Evolutionary conservation across 805 yeast genomes (phyloP).

Genomic region (Barnettozyma pratensis): DNA sequence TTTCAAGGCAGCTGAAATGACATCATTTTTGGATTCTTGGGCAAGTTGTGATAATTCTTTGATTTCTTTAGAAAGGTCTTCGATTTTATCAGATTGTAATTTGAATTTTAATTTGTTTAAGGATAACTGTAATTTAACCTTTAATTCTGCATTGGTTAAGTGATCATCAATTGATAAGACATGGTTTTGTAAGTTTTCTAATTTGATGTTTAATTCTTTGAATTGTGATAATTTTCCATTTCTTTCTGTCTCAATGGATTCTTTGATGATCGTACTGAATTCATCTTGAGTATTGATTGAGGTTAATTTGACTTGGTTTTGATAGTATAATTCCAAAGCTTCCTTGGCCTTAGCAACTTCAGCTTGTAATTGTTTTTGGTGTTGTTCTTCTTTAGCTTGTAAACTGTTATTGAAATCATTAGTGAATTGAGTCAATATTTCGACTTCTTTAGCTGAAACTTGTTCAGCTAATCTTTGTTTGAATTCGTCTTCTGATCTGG

Average conservation of each 20-base stretch:
- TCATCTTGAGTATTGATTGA: conserved; percentile 65
- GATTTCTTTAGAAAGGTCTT: conserved; percentile 26
- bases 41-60: conserved; percentile 27
- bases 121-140: conserved; percentile 39
- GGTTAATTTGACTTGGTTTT: conserved; percentile 63
- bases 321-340: conserved; percentile 63
- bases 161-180: conserved; percentile 36
- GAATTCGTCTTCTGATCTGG: conserved; percentile 9
- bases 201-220: conserved; percentile 49
- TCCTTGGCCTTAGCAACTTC: conserved; percentile 68
- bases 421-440: conserved; percentile 53
- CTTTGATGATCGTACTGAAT: conserved; percentile 52
- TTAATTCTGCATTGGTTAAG: conserved; percentile 32
- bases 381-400: conserved; percentile 51
- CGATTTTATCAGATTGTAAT: conserved; percentile 34
- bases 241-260: conserved; percentile 68
- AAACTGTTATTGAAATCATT: conserved; percentile 61
- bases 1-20: conserved; percentile 43
- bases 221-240: conserved; percentile 71
- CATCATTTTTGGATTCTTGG: conserved; percentile 36
- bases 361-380: conserved; percentile 47
- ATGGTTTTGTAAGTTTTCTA: conserved; percentile 52
- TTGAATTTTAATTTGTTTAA: conserved; percentile 38
- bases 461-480: conserved; percentile 19
- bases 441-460: conserved; percentile 40